Base-by-base conservation (phyloP, 306 rosid species). In the Urtica urens region DNA sequence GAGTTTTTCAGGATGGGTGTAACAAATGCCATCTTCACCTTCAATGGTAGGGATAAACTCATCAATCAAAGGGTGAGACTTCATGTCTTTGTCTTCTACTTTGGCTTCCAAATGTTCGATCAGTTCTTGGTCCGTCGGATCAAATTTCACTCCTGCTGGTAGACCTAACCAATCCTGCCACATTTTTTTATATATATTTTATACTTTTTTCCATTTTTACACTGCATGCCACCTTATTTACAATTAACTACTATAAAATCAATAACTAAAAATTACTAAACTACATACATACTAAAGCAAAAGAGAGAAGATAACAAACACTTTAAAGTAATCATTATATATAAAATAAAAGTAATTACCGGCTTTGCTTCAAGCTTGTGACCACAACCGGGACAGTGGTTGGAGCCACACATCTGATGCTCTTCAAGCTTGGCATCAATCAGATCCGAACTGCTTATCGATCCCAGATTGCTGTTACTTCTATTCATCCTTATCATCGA, bases 1-100 rank as follows among this genome's bases (percentile, higher is more conserved):
- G 49, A 92, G 94, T 78, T 92, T 92, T 44, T 92, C 99, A 13
- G 99, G 99, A 77, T 92, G 99, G 59, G 99, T 92, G 56, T 92
- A 92, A 67, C 99, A 92, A 72, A 92, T 92, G 19, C 99, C 99
- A 66, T 92, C 99, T 58, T 92, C 99, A 51, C 96, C 96, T 77
- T 92, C 93, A 53, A 92, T 92, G 3, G 99, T 92, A 19, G 90
- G 96, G 27, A 92, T 92, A 72, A 92, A 92, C 62, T 82, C 99
- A 69, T 92, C 99, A 7, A 92, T 92, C 80, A 92, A 62, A 63
- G 99, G 99, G 67, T 92, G 99, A 63, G 99, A 82, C 63, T 73
- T 90, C 69, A 66, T 72, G 58, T 79, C 77, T 70, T 73, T 85
- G 29, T 80, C 66, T 57, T 85, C 90, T 1, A 85, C 99, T 60